A percentile compares a stretch with the other conserved stretches of the same genome.
Evolutionary conservation across 805 yeast species (phyloP).

Genomic region (Starmera quercuum): DNA sequence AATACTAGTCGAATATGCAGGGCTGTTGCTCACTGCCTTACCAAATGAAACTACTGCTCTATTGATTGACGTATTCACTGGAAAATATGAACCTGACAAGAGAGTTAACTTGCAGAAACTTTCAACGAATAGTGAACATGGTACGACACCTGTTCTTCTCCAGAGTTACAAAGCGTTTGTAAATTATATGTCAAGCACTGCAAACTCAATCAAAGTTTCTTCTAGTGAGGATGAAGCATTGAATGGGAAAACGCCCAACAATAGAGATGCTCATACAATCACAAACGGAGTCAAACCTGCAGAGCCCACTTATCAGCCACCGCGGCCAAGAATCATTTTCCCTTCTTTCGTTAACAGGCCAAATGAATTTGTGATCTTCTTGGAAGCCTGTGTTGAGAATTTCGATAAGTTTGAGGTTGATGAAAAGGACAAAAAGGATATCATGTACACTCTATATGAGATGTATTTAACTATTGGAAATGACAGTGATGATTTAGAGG

Average conservation of each 20-base stretch:
- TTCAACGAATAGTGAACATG: conserved; percentile 20
- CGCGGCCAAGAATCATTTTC: conserved; percentile 80
- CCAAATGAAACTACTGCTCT: conserved; percentile 82
- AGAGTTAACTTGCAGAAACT: conserved; percentile 3
- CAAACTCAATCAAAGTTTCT: conserved; percentile 16
- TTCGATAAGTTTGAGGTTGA: conserved; percentile 70
- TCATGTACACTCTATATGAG: conserved; percentile 75
- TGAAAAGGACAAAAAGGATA: conserved; percentile 59
- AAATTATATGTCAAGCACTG: conserved; percentile 37
- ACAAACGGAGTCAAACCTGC: conserved; percentile 1
- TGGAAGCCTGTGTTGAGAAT: conserved; percentile 83
- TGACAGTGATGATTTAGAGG: conserved; percentile 26
- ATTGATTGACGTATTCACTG: conserved; percentile 83
- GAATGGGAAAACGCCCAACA: conserved; percentile 5
- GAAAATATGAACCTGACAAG: conserved; percentile 52
- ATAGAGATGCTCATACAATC: conserved; percentile 1
- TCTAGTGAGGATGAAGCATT: conserved; percentile 9
- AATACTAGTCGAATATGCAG: conserved; percentile 60
- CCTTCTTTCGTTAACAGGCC: conserved; percentile 83
- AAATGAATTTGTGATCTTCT: conserved; percentile 79
- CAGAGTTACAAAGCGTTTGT: conserved; percentile 54
- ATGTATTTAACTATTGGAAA: conserved; percentile 61
- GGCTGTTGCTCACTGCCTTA: conserved; percentile 50
- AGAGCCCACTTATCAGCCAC: conserved; percentile 79
- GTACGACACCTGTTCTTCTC: conserved; percentile 20